Evolutionary conservation across 352 stramenopile species (phyloP).

Genomic region (Thalassiosira hispida): DNA sequence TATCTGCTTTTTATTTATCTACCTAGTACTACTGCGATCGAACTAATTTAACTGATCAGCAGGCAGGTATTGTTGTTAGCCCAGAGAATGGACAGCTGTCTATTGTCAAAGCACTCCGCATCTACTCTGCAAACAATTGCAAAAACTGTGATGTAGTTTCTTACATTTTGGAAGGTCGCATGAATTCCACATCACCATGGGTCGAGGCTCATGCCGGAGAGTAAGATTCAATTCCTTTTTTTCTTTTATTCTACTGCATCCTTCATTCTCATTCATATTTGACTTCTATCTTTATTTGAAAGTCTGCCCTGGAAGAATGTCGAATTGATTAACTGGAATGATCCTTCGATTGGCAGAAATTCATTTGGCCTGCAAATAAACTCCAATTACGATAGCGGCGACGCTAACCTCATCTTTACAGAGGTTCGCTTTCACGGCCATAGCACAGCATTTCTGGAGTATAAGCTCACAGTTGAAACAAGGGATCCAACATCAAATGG

Average conservation of each 20-base stretch:
- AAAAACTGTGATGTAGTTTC: neutral
- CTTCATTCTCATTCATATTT: too few relatives aligned
- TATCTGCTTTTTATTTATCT: too few relatives aligned
- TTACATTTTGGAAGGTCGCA: slow-evolving; percentile 3
- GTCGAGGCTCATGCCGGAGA: too few relatives aligned
- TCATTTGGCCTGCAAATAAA: neutral
- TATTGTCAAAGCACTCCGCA: slow-evolving; percentile 7
- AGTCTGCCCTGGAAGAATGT: neutral
- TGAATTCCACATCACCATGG: neutral
- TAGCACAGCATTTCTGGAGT: neutral
- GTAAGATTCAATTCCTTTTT: too few relatives aligned
- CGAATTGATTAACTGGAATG: neutral
- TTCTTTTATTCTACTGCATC: too few relatives aligned
- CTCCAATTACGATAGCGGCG: slow-evolving; percentile 21
- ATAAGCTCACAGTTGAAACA: neutral
- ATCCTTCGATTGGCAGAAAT: neutral
- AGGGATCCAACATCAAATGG: neutral
- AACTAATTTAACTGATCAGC: neutral
- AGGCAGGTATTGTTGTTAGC: neutral
- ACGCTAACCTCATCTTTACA: neutral
- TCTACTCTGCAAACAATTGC: slow-evolving; percentile 11
- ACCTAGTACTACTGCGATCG: slow-evolving; percentile 9
- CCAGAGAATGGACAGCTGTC: neutral
- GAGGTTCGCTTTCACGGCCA: neutral
- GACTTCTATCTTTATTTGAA: too few relatives aligned